phyloP scores from a whole-genome alignment of 164 flowering plant species.

The Magnolia kwangsiensis region DNA sequence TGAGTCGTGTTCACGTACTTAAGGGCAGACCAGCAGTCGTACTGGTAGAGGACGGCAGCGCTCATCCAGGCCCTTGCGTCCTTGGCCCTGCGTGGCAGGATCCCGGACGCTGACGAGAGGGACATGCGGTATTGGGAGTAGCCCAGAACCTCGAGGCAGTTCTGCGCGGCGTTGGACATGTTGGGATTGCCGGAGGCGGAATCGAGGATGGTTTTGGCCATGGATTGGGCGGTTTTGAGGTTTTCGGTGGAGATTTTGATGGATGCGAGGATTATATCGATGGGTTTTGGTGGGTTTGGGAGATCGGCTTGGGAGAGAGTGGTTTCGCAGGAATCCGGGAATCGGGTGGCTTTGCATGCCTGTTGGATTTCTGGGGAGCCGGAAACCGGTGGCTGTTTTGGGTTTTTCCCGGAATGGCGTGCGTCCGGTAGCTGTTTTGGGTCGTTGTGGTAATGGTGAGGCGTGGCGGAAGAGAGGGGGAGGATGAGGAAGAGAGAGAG shows the following conservation, averaged over 20 bases:
- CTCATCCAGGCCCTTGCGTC: constrained; percentile 78
- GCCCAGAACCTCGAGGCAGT: constrained; percentile 48
- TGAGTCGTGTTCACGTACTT: constrained; percentile 61
- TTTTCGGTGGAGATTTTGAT: constrained; percentile 35
- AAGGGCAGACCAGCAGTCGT: constrained; percentile 68
- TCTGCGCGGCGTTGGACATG: constrained; percentile 51
- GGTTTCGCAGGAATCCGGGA: constrained; percentile 42
- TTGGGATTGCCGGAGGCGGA: constrained; percentile 43
- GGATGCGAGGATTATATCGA: constrained; percentile 47
- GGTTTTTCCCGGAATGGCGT: neutral
- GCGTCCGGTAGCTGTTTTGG: neutral
- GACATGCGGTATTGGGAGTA: constrained; percentile 37
- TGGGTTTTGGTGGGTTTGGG: constrained; percentile 29
- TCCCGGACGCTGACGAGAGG: constrained; percentile 18
- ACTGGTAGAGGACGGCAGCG: constrained; percentile 60
- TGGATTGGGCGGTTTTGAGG: constrained; percentile 48
- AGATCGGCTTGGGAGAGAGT: constrained; percentile 28
- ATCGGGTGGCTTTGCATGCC: constrained; percentile 74
- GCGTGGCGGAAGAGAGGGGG: constrained; percentile 4
- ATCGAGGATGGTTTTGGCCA: constrained; percentile 41
- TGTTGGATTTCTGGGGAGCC: constrained; percentile 25
- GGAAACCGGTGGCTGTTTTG: neutral
- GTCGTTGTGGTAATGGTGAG: neutral
- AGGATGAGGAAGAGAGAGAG: constrained; percentile 26
- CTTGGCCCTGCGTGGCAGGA: constrained; percentile 35